These are phyloP conservation scores for Leccinum incarnatum DNA, from an alignment of 768 basidiomycete genomes.

Conservation along the genomic window DNA sequence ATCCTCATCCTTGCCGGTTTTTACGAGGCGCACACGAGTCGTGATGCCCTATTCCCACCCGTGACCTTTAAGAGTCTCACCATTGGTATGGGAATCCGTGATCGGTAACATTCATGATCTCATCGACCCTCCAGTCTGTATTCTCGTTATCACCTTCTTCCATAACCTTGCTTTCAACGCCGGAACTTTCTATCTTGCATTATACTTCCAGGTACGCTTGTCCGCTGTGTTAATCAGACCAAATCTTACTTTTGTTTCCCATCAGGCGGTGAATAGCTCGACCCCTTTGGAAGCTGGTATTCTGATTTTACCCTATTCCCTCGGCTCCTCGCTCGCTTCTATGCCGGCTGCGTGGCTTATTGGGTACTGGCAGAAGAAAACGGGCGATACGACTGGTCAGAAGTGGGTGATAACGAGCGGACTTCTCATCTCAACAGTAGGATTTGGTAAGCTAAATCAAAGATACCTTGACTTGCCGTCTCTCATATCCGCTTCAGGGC, in stretches of 20 bases:
- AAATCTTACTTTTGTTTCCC: constrained; percentile 1
- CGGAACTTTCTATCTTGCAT: constrained; percentile 81
- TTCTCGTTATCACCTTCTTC: constrained; percentile 69
- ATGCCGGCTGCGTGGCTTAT: constrained; percentile 87
- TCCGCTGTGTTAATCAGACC: constrained; percentile 1
- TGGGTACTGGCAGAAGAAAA: constrained; percentile 58
- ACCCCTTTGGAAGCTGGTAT: constrained; percentile 73
- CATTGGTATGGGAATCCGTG: constrained; percentile 45
- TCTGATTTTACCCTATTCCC: constrained; percentile 77
- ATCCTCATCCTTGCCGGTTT: constrained; percentile 57
- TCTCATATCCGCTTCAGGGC: constrained; percentile 44
- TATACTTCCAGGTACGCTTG: constrained; percentile 71
- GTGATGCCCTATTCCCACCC: constrained; percentile 72
- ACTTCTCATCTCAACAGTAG: constrained; percentile 60
- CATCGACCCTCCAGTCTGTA: constrained; percentile 44
- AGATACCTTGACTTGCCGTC: neutral
- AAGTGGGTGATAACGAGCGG: constrained; percentile 63
- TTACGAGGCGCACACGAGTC: constrained; percentile 64
- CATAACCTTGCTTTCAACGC: constrained; percentile 83
- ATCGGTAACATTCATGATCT: constrained; percentile 10
- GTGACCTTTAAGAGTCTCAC: constrained; percentile 58
- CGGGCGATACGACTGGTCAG: constrained; percentile 58
- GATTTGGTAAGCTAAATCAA: constrained; percentile 58
- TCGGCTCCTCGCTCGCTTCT: constrained; percentile 81
- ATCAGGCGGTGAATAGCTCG: constrained; percentile 65